These are phyloP conservation scores for Pseudocercospora fijiensis DNA, from an alignment of 2,329 filamentous ascomycete species.

Conservation along the genomic window DNA sequence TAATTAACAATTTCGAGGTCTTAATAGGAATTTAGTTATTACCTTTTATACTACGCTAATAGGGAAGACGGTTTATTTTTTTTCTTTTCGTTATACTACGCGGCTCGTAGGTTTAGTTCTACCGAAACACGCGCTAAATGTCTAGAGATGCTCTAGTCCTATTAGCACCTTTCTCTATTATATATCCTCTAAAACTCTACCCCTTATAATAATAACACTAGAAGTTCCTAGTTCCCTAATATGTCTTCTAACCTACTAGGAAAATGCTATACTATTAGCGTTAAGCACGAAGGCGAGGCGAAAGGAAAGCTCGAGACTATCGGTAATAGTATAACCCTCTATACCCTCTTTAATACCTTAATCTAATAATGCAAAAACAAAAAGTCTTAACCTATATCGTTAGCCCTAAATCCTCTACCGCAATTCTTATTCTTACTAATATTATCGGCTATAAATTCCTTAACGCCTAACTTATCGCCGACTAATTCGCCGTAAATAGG, in stretches of 20 bases:
- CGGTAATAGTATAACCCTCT: slow-evolving; percentile 32
- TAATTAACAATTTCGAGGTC: too few relatives aligned
- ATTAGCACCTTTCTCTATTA: not conserved
- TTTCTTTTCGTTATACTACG: too few relatives aligned
- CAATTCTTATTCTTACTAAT: slow-evolving; percentile 58
- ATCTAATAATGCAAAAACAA: not conserved
- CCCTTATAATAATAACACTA: not conserved
- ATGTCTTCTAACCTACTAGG: slow-evolving; percentile 41
- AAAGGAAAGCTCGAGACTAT: slow-evolving; percentile 39
- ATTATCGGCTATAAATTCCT: slow-evolving; percentile 58
- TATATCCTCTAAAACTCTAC: not conserved
- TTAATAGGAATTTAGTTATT: too few relatives aligned
- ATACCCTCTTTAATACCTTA: not conserved
- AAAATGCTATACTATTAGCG: slow-evolving; percentile 42
- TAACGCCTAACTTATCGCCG: slow-evolving; percentile 62
- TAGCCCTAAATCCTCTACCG: slow-evolving; percentile 55
- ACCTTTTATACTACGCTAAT: too few relatives aligned
- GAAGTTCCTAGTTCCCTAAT: slow-evolving; percentile 1
- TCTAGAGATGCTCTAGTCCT: too few relatives aligned
- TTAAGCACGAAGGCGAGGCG: slow-evolving; percentile 39
- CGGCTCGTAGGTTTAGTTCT: too few relatives aligned
- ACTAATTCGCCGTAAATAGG: slow-evolving; percentile 71
- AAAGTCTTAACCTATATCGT: slow-evolving; percentile 57
- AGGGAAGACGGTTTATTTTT: too few relatives aligned
- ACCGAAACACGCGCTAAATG: too few relatives aligned